Evolutionary conservation across 257 asterid species (phyloP).

Genomic region (Craterostigma plantagineum): DNA sequence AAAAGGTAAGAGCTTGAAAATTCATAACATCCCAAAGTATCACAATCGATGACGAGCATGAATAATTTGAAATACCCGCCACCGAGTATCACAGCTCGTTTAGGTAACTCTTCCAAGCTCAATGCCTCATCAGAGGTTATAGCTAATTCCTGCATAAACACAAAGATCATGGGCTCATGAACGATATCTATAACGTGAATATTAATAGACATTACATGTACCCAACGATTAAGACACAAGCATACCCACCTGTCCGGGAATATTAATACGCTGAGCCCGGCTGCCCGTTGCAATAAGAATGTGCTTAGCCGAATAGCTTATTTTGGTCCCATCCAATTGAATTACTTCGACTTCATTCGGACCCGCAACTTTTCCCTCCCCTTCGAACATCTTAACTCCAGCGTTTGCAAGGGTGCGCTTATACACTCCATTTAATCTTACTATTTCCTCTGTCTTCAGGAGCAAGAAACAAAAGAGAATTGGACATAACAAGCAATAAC

Average conservation of each 20-base stretch:
- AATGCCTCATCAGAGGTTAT: slow-evolving; percentile 97
- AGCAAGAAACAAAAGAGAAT: neutral
- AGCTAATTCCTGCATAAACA: slow-evolving; percentile 47
- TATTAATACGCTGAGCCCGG: slow-evolving; percentile 67
- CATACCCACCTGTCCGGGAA: slow-evolving; percentile 29
- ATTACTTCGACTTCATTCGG: slow-evolving; percentile 85
- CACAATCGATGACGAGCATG: too few relatives aligned
- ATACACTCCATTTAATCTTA: slow-evolving; percentile 78
- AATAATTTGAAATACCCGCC: slow-evolving; percentile 46
- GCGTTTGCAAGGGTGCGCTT: slow-evolving; percentile 77
- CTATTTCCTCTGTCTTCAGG: slow-evolving; percentile 78
- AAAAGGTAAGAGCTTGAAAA: too few relatives aligned
- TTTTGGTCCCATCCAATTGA: slow-evolving; percentile 90
- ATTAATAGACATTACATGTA: too few relatives aligned
- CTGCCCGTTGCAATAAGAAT: slow-evolving; percentile 91
- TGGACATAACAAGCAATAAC: neutral
- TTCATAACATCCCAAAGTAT: too few relatives aligned
- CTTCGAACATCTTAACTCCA: slow-evolving; percentile 88
- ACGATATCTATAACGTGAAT: too few relatives aligned
- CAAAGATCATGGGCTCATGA: too few relatives aligned
- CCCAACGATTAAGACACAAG: too few relatives aligned
- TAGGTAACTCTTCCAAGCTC: slow-evolving; percentile 96
- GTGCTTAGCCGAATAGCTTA: slow-evolving; percentile 70
- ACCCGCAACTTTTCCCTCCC: slow-evolving; percentile 86
- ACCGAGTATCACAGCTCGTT: slow-evolving; percentile 72